phyloP scores from a whole-genome alignment of 371 early-diverging fungal species.

The Saksenaea oblongispora region DNA sequence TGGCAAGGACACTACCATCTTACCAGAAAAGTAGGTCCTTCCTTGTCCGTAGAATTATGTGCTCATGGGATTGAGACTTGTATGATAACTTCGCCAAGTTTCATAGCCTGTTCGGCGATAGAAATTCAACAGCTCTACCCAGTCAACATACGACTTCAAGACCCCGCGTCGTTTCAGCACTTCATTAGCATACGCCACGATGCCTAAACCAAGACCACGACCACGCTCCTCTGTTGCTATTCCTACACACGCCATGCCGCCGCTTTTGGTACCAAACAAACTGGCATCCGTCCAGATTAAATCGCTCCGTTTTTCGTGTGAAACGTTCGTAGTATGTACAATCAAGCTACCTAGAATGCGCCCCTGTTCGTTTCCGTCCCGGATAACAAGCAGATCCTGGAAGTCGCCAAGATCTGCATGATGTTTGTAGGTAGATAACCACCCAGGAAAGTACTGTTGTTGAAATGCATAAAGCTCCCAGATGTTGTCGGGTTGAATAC shows the following conservation, averaged over 20 bases:
- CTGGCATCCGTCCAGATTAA: constrained; percentile 38
- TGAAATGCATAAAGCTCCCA: constrained; percentile 40
- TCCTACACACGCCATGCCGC: constrained; percentile 54
- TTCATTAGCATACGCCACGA: constrained; percentile 44
- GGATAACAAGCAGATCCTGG: constrained; percentile 44
- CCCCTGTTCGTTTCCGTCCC: constrained; percentile 31
- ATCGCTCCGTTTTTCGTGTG: constrained; percentile 34
- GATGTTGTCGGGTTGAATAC: constrained; percentile 20
- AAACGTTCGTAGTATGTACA: constrained; percentile 25
- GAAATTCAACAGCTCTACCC: constrained; percentile 51
- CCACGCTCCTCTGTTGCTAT: constrained; percentile 42
- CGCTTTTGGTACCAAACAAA: constrained; percentile 34
- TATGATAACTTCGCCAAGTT: constrained; percentile 45
- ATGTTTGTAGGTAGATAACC: constrained; percentile 46
- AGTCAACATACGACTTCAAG: constrained; percentile 42
- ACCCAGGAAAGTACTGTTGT: constrained; percentile 35
- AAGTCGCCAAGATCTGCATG: constrained; percentile 46
- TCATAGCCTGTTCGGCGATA: constrained; percentile 41
- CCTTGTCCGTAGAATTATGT: neutral
- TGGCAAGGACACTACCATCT: too few relatives aligned
- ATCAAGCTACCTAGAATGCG: constrained; percentile 34
- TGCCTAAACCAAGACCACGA: constrained; percentile 43
- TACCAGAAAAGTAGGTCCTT: too few relatives aligned
- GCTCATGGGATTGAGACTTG: constrained; percentile 13
- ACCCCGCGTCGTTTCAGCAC: constrained; percentile 38